Conservation (phyloP, 495 filamentous ascomycete genomes). For the Pseudotulostoma volvatum region DNA sequence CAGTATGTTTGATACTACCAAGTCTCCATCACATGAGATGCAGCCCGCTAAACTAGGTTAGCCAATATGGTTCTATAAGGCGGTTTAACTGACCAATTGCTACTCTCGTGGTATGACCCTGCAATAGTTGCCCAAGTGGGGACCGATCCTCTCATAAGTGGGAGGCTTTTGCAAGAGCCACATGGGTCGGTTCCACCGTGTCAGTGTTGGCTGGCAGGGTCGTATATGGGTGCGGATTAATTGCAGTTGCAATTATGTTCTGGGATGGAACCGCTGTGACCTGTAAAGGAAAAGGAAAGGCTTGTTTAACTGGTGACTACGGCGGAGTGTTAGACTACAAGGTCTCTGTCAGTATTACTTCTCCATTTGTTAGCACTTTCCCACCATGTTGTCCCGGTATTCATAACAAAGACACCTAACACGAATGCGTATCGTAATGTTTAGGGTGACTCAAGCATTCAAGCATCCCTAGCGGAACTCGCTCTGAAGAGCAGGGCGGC, state of each 20-base stretch:
- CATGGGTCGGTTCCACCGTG: conserved; percentile 37
- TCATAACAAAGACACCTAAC: background rate
- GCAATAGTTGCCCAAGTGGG: conserved; percentile 49
- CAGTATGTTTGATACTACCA: background rate
- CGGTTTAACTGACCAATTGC: too few relatives aligned
- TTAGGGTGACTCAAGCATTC: too few relatives aligned
- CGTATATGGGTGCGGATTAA: conserved; percentile 71
- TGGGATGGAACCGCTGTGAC: conserved; percentile 30
- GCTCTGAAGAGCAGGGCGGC: too few relatives aligned
- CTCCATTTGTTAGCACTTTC: background rate
- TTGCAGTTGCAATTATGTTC: conserved; percentile 51
- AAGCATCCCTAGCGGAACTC: too few relatives aligned
- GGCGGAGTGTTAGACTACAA: conserved; percentile 46
- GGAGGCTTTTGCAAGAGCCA: conserved; percentile 50
- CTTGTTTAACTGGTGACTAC: conserved; percentile 65
- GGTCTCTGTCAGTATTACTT: conserved; percentile 33
- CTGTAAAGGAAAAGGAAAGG: conserved; percentile 28
- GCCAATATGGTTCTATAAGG: background rate
- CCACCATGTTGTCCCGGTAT: too few relatives aligned
- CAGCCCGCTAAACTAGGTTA: background rate
- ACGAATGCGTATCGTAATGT: conserved; percentile 1
- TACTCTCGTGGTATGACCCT: too few relatives aligned
- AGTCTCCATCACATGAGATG: background rate
- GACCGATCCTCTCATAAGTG: conserved; percentile 56
- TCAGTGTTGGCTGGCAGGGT: conserved; percentile 57